phyloP scores from a whole-genome alignment of 176 grass and related monocot species.

The Oryza australiensis region DNA sequence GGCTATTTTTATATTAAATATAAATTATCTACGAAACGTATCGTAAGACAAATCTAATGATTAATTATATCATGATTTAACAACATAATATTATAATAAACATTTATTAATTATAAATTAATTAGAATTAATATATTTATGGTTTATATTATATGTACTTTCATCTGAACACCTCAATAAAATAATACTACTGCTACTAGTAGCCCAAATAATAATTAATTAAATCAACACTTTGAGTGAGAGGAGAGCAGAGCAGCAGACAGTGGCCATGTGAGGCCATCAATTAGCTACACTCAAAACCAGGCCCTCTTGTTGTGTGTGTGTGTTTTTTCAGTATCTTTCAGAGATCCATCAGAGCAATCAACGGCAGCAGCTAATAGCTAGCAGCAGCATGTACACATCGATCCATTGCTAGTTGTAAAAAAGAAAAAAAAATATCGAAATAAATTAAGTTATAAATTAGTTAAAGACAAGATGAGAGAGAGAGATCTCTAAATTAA shows the following conservation, averaged over 20 bases:
- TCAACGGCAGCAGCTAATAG: conserved; percentile 30
- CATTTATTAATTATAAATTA: too few species aligned
- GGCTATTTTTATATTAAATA: too few species aligned
- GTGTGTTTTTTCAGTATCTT: conserved; percentile 3
- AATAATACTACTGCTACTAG: not conserved
- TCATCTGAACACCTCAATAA: too few species aligned
- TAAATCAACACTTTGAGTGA: not conserved
- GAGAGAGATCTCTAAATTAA: not conserved
- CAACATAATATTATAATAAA: too few species aligned
- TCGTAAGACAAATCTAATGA: too few species aligned
- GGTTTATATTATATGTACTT: too few species aligned
- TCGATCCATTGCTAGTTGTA: not conserved
- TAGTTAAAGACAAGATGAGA: not conserved
- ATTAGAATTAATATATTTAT: too few species aligned
- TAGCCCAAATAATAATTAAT: not conserved
- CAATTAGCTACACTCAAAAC: not conserved
- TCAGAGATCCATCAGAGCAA: conserved; percentile 28
- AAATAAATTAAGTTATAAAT: not conserved
- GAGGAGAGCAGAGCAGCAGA: not conserved
- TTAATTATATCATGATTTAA: too few species aligned
- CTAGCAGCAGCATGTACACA: not conserved
- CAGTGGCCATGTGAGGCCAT: conserved; percentile 48
- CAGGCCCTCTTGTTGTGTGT: not conserved
- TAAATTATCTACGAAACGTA: too few species aligned
- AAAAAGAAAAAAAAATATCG: not conserved